Percentiles rank a stretch among this genome's conserved stretches.
phyloP scores from a whole-genome alignment of 441 rosid genomes.

The Macaranga tanarius region DNA sequence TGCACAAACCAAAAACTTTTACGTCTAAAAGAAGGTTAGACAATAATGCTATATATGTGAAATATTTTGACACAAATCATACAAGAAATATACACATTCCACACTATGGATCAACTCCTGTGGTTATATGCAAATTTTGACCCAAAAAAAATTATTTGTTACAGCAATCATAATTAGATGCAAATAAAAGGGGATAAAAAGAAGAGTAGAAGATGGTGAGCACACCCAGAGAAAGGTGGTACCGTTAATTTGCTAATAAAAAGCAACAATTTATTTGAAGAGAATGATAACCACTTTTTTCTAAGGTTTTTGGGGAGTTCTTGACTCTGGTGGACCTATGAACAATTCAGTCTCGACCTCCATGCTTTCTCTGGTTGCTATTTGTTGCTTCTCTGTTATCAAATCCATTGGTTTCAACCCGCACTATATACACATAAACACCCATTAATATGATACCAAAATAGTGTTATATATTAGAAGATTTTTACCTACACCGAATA shows the following conservation, averaged over 20 bases:
- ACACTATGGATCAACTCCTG: neutral
- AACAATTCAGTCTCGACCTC: slow-evolving; percentile 70
- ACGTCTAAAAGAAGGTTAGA: too few relatives aligned
- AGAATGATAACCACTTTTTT: neutral
- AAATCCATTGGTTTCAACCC: slow-evolving; percentile 25
- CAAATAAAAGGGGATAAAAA: neutral
- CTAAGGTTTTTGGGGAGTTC: slow-evolving; percentile 15
- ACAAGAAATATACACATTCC: too few relatives aligned
- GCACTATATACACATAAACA: slow-evolving; percentile 23
- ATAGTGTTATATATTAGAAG: too few relatives aligned
- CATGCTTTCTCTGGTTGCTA: slow-evolving; percentile 26
- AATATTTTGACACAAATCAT: too few relatives aligned
- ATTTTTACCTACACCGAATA: too few relatives aligned
- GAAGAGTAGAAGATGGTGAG: too few relatives aligned
- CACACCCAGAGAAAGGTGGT: too few relatives aligned
- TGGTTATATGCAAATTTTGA: neutral
- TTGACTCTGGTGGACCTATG: slow-evolving; percentile 59
- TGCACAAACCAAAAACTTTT: too few relatives aligned
- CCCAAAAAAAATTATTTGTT: neutral
- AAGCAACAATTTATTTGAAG: neutral
- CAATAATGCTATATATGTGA: too few relatives aligned
- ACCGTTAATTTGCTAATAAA: too few relatives aligned
- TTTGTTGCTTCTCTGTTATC: slow-evolving; percentile 17
- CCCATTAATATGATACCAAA: neutral
- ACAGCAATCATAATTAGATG: slow-evolving; percentile 1